These are phyloP conservation scores for Eucalyptus viminalis DNA, from an alignment of 345 rosid genomes.

Conservation along the genomic window DNA sequence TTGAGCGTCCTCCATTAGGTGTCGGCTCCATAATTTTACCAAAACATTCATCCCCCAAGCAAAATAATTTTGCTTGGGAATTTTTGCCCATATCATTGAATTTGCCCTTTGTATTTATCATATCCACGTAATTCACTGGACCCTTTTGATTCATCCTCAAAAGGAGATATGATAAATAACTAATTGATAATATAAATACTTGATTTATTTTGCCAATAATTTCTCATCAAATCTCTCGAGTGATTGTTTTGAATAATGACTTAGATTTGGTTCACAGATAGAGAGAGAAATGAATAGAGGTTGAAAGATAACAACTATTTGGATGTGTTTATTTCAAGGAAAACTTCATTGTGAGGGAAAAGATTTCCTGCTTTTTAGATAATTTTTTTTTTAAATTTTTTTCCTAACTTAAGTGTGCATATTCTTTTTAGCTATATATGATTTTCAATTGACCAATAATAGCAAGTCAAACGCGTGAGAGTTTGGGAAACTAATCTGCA, in stretches of 20 bases:
- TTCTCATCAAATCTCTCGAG: neutral
- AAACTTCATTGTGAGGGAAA: neutral
- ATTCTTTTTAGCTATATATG: neutral
- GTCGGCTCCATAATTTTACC: neutral
- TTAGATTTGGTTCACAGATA: neutral
- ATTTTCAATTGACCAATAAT: neutral
- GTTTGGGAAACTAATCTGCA: neutral
- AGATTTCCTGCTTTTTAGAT: neutral
- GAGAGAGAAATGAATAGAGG: neutral
- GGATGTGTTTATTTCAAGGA: neutral
- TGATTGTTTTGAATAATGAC: neutral
- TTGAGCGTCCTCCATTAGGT: neutral
- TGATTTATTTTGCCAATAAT: neutral
- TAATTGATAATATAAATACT: neutral
- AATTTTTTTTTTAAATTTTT: neutral
- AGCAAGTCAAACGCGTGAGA: neutral
- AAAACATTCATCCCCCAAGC: neutral
- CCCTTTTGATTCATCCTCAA: neutral
- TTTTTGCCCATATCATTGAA: neutral
- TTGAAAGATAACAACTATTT: neutral
- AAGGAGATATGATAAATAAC: neutral
- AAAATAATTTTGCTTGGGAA: neutral
- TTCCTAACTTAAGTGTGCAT: neutral
- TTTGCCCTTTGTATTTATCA: neutral
- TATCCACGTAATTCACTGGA: neutral